Base-by-base conservation (phyloP, 2,329 filamentous ascomycete genomes). In the Salinomyces thailandicus region DNA sequence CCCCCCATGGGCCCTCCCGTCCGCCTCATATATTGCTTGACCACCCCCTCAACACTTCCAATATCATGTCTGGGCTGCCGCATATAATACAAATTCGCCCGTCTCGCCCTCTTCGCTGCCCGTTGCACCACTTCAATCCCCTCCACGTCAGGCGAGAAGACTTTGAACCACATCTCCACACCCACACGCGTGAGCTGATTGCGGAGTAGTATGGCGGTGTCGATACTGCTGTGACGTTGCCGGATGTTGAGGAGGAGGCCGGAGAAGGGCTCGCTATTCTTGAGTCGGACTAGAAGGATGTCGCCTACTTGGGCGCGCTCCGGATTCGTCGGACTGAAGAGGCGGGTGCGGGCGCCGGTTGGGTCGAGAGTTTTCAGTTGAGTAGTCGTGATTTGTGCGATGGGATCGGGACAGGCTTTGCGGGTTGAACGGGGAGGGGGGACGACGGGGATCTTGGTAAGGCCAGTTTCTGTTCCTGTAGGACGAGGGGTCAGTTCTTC, bases 81-180 rank as follows among this genome's bases (percentile, higher is more conserved):
- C 81, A 98, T 82, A 62, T 89, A 96, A 53, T 84, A 93, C 61
- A 98, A 69, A 49, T 85, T 73, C 17, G 87, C 89, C 53, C 91
- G 76, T 58, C 87, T 79, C 47, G 85, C 85, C 60, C 85, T 76
- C 79, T 86, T 91, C 55, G 75, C 72, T 46, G 77, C 73, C 52
- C 89, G 72, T 75, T 93, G 85, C 61, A 96, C 83, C 51, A 98
- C 81, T 65, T 98, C 89, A 54, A 98, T 85, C 46, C 84, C 85
- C 58, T 82, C 77, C 19, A 96, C 81, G 56, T 84, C 81, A 42
- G 89, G 89, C 56, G 77, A 84, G 69, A 91, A 96, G 41, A 96
- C 71, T 71, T 98, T 98, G 64, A 83, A 86, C 79, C 85, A 94
- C 85, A 94, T 91, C 73, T 98, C 91, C 42, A 94, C 85, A 42